A percentile compares a stretch with the other conserved stretches of the same genome.
Conservation (phyloP, 148 eudicot genomes). For the Arctostaphylos glauca region DNA sequence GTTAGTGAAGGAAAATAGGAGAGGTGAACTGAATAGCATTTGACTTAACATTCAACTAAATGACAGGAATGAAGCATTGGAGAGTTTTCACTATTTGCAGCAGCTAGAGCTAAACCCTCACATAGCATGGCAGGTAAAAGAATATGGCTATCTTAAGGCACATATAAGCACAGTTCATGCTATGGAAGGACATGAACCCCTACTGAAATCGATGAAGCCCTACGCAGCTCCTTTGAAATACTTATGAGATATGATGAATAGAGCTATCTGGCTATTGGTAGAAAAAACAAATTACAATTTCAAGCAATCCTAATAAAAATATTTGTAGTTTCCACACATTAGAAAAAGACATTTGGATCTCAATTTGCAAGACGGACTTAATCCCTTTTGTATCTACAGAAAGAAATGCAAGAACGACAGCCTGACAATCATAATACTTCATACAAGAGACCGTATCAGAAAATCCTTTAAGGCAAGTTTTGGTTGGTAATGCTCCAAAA, state of each 20-base stretch:
- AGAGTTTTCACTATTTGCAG: background rate
- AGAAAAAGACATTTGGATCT: no score
- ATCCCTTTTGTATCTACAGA: background rate
- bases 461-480: background rate
- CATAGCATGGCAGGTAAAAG: background rate
- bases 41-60: background rate
- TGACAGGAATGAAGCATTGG: background rate
- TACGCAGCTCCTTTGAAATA: background rate
- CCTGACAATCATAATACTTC: background rate
- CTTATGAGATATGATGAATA: background rate
- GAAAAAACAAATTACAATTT: background rate
- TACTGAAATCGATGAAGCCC: background rate
- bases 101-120: background rate
- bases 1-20: background rate
- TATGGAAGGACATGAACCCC: slow-evolving; percentile 5
- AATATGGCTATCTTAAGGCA: background rate
- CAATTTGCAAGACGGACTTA: no score
- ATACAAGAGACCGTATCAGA: background rate
- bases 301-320: slow-evolving; percentile 2
- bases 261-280: background rate
- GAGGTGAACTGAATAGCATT: background rate
- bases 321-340: background rate
- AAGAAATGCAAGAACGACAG: background rate
- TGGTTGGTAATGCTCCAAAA: background rate
- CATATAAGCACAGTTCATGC: background rate